phyloP scores from a whole-genome alignment of 2,329 filamentous ascomycete genomes.

The Diatrype stigma region DNA sequence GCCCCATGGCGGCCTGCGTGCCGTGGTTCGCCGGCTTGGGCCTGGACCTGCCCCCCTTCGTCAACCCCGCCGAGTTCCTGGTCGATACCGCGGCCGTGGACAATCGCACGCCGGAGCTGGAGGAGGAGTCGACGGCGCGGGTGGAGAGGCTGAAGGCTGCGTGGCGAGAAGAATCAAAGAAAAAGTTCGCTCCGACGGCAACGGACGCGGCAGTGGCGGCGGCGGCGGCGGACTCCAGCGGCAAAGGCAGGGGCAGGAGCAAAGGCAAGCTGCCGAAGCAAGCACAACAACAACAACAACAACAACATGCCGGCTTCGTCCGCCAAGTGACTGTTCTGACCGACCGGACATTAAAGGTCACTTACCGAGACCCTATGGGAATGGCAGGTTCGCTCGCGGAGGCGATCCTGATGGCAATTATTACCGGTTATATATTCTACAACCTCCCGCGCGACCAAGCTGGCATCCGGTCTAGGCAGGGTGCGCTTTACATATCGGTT shows the following conservation, averaged over 20 bases:
- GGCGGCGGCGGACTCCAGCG: conserved; percentile 3
- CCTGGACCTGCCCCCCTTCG: conserved; percentile 62
- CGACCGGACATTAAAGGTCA: conserved; percentile 64
- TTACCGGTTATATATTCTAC: conserved; percentile 71
- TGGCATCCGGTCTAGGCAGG: conserved; percentile 70
- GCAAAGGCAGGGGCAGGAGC: not conserved
- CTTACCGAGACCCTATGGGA: conserved; percentile 72
- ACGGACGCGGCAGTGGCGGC: conserved; percentile 12
- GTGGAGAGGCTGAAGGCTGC: conserved; percentile 57
- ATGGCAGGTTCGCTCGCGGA: conserved; percentile 67
- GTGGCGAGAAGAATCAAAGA: conserved; percentile 47
- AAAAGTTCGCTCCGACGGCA: conserved; percentile 18
- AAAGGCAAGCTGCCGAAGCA: conserved; percentile 14
- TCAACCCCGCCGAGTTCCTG: conserved; percentile 73
- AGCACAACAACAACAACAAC: too few relatives aligned
- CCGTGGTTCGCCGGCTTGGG: conserved; percentile 60
- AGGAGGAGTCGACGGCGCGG: conserved; percentile 53
- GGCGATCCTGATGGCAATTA: conserved; percentile 65
- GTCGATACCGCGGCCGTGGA: conserved; percentile 73
- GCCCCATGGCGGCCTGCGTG: conserved; percentile 52
- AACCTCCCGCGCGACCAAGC: conserved; percentile 60
- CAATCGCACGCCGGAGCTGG: conserved; percentile 63
- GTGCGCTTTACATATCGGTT: conserved; percentile 67
- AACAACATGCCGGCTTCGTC: conserved; percentile 53
- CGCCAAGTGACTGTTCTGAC: conserved; percentile 65